A percentile compares a stretch with the other conserved stretches of the same genome.
Conservation (phyloP, 2,329 filamentous ascomycete species). For the Trichophyton benhamiae region DNA sequence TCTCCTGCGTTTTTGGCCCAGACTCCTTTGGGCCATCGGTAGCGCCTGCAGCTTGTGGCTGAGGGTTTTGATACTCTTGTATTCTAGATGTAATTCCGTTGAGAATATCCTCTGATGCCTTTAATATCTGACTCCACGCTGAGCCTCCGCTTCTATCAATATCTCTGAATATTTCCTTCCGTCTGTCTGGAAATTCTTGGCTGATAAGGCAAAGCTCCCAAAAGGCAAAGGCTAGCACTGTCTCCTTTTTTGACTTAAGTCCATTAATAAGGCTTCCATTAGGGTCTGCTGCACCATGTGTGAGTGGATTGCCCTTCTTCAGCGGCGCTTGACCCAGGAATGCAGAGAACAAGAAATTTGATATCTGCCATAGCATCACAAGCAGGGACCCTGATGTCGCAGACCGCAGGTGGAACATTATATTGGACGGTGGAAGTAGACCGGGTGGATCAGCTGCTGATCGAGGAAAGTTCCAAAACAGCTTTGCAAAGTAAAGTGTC, state of each 20-base stretch:
- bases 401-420: slow-evolving; percentile 45
- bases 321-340: slow-evolving; percentile 70
- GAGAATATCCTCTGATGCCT: slow-evolving; percentile 56
- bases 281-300: slow-evolving; percentile 73
- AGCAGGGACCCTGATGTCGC: slow-evolving; percentile 54
- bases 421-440: slow-evolving; percentile 45
- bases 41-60: slow-evolving; percentile 19
- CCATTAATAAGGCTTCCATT: slow-evolving; percentile 82
- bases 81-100: slow-evolving; percentile 56
- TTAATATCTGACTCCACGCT: slow-evolving; percentile 68
- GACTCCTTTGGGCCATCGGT: not conserved
- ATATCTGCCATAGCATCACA: slow-evolving; percentile 60
- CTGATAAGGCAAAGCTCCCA: slow-evolving; percentile 82
- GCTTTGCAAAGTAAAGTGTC: slow-evolving; percentile 56
- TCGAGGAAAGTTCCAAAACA: slow-evolving; percentile 64
- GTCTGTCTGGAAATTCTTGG: slow-evolving; percentile 58
- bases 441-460: slow-evolving; percentile 49
- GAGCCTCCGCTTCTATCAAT: slow-evolving; percentile 70
- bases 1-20: slow-evolving; percentile 14
- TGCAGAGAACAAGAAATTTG: slow-evolving; percentile 65
- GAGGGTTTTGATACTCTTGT: slow-evolving; percentile 44
- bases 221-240: slow-evolving; percentile 70
- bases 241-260: slow-evolving; percentile 67
- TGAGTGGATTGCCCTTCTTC: slow-evolving; percentile 75
- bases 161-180: slow-evolving; percentile 73